Evolutionary conservation across 352 stramenopile genomes (phyloP).

Genomic region (Plasmopara viticola): DNA sequence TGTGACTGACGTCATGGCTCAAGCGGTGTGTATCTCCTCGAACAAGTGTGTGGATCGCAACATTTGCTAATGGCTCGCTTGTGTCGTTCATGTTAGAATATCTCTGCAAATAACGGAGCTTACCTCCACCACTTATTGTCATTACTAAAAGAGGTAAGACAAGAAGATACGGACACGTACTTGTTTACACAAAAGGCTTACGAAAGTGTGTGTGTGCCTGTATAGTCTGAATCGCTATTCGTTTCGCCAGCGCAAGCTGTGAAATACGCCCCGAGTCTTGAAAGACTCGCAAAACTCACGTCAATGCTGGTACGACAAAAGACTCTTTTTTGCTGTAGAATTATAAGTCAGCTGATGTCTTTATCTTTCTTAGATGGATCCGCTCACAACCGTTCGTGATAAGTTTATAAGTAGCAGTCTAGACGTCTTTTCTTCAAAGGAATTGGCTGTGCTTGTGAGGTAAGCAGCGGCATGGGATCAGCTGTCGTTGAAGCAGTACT

Average conservation of each 20-base stretch:
- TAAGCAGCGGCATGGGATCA: constrained; percentile 11
- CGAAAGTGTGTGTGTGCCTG: too few relatives aligned
- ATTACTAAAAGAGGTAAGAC: constrained; percentile 43
- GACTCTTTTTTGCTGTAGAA: background rate
- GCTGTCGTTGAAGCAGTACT: background rate
- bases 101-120: constrained; percentile 34
- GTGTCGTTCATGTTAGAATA: constrained; percentile 27
- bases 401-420: constrained; percentile 46
- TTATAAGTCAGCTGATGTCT: constrained; percentile 4
- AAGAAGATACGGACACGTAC: background rate
- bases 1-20: constrained; percentile 41
- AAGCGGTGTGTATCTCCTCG: constrained; percentile 27
- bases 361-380: constrained; percentile 36
- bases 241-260: constrained; percentile 39
- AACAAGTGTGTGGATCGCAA: background rate
- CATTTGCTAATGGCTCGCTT: background rate
- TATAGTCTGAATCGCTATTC: constrained; percentile 45
- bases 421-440: constrained; percentile 31
- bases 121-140: constrained; percentile 43
- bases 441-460: constrained; percentile 43
- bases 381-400: constrained; percentile 49
- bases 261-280: constrained; percentile 42
- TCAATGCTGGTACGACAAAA: constrained; percentile 38
- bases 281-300: constrained; percentile 43
- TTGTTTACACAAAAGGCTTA: background rate